Percentiles rank a stretch among this genome's conserved stretches.
These are phyloP conservation scores for Tuber calosporum DNA, from an alignment of 495 filamentous ascomycete genomes.

Conservation along the genomic window DNA sequence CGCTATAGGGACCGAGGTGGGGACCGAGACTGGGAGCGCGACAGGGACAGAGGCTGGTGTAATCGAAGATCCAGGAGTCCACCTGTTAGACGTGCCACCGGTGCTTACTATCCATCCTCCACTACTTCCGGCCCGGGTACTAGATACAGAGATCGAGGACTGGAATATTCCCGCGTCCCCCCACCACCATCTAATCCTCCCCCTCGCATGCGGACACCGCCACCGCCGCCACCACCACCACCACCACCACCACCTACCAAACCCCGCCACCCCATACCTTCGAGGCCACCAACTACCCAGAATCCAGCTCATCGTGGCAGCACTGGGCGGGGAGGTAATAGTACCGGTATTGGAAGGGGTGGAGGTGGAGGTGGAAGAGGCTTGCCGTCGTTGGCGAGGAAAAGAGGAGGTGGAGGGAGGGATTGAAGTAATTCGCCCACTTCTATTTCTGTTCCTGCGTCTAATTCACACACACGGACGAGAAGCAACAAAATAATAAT, in stretches of 20 bases:
- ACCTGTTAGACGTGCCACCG: not conserved
- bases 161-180: not conserved
- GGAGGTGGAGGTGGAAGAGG: slow-evolving; percentile 21
- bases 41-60: not conserved
- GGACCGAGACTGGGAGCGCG: not conserved
- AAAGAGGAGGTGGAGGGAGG: slow-evolving; percentile 15
- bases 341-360: slow-evolving; percentile 9
- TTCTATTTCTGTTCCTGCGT: not conserved
- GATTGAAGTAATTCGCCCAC: not conserved
- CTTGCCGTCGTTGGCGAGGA: slow-evolving; percentile 16
- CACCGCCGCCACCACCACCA: slow-evolving; percentile 12
- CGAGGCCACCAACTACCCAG: slow-evolving; percentile 11
- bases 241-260: slow-evolving; percentile 10
- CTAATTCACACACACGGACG: not conserved
- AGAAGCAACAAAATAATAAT: not conserved
- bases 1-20: slow-evolving; percentile 12
- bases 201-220: not conserved
- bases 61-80: not conserved
- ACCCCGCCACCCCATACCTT: slow-evolving; percentile 7
- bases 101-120: not conserved
- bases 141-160: not conserved
- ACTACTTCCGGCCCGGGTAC: not conserved
- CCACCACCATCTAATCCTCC: not conserved
- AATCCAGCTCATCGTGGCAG: slow-evolving; percentile 9
- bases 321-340: not conserved